Evolutionary conservation across 2,329 filamentous ascomycete species (phyloP).

Genomic region (Periglandula ipomoeae): DNA sequence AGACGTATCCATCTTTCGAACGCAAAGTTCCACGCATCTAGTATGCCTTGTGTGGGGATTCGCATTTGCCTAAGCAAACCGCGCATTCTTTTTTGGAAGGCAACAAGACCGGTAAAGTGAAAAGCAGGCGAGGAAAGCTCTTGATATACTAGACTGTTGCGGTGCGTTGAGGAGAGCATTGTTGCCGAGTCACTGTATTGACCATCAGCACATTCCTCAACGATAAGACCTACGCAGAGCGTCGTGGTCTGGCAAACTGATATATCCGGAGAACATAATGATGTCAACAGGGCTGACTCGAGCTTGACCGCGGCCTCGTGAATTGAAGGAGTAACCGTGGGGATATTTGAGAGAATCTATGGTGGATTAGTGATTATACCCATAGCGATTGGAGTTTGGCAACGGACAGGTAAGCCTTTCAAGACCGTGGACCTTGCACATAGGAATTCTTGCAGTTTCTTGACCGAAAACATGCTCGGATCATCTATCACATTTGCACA

Average conservation of each 20-base stretch:
- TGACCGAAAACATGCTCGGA: conserved; percentile 33
- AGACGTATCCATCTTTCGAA: conserved; percentile 57
- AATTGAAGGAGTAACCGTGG: conserved; percentile 46
- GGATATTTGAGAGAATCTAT: conserved; percentile 46
- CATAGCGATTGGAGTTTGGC: neutral
- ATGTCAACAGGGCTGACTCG: conserved; percentile 54
- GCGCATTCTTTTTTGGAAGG: conserved; percentile 59
- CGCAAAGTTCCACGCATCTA: conserved; percentile 57
- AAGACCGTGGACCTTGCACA: conserved; percentile 45
- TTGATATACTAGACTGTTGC: conserved; percentile 51
- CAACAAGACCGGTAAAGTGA: conserved; percentile 58
- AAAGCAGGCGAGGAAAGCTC: conserved; percentile 57
- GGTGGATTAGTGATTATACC: conserved; percentile 7
- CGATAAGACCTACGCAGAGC: conserved; percentile 49
- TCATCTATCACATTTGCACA: conserved; percentile 38
- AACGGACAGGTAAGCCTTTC: conserved; percentile 38
- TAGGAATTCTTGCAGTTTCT: conserved; percentile 45
- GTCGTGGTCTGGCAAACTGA: conserved; percentile 57
- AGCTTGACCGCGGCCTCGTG: conserved; percentile 43
- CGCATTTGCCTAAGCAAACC: conserved; percentile 50
- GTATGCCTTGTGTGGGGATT: conserved; percentile 55
- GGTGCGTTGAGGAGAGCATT: conserved; percentile 41
- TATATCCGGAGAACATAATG: conserved; percentile 56
- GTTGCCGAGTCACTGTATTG: conserved; percentile 40
- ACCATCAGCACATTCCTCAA: conserved; percentile 50